A percentile compares a stretch with the other conserved stretches of the same genome.
Conservation (phyloP, 208 protist species). For the Giardia muris region DNA sequence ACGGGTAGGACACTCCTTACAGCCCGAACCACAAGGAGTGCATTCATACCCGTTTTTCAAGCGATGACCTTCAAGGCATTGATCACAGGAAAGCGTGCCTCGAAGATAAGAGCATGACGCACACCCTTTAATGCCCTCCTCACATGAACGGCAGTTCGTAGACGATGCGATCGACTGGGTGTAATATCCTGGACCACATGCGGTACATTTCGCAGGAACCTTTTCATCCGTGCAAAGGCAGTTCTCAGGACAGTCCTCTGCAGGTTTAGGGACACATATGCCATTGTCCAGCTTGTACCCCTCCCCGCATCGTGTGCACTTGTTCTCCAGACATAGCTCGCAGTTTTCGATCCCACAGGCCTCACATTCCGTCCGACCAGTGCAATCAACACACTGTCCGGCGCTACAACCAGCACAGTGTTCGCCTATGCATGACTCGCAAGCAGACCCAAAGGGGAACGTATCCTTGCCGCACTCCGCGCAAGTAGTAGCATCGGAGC, state of each 20-base stretch:
- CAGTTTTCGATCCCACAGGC: background rate
- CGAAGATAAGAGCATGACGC: background rate
- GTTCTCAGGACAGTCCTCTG: background rate
- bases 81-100: background rate
- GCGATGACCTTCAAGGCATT: background rate
- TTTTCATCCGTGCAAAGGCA: background rate
- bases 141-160: background rate
- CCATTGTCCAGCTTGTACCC: background rate
- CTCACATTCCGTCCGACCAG: background rate
- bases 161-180: background rate
- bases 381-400: background rate
- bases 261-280: background rate
- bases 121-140: background rate
- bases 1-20: background rate
- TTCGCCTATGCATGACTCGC: background rate
- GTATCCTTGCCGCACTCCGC: background rate
- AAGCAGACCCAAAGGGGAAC: background rate
- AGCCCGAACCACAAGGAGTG: background rate
- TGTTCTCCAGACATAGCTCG: background rate
- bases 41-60: background rate
- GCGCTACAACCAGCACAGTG: background rate
- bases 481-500: background rate
- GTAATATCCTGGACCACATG: background rate
- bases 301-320: background rate
- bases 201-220: background rate